Conservation (phyloP, 2,329 filamentous ascomycete genomes). For the Fusarium tanahbumbuense region DNA sequence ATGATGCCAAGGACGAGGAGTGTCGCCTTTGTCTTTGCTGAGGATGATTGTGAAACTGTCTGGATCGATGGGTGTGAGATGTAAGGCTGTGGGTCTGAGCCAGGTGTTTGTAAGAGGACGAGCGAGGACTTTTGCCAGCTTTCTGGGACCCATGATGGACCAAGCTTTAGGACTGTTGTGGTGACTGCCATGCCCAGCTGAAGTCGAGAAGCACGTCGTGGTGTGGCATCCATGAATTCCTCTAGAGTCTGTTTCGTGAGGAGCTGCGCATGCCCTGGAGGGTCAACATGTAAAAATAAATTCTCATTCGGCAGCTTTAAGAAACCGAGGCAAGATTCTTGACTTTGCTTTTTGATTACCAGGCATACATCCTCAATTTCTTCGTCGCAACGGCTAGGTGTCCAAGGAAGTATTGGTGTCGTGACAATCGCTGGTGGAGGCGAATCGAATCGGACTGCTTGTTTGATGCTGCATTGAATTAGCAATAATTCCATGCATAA, state of each 20-base stretch:
- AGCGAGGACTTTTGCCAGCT: neutral
- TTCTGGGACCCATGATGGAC: neutral
- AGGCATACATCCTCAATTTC: neutral
- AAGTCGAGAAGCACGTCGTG: fast-evolving
- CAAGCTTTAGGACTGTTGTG: neutral
- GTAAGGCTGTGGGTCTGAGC: neutral
- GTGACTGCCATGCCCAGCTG: neutral
- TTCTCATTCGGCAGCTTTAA: neutral
- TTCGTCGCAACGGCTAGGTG: fast-evolving
- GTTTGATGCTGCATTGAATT: neutral
- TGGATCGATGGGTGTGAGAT: neutral
- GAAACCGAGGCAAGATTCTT: neutral
- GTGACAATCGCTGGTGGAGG: neutral
- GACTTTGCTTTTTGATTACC: neutral
- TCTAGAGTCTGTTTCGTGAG: neutral
- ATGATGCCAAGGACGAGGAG: neutral
- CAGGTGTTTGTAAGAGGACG: fast-evolving
- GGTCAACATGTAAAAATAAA: neutral
- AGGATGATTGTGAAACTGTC: fast-evolving
- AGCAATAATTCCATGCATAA: neutral
- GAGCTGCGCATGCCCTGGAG: fast-evolving
- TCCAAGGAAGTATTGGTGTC: fast-evolving
- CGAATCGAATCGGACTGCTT: neutral
- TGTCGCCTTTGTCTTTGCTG: fast-evolving
- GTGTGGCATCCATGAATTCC: neutral